Percentiles rank a stretch among this genome's conserved stretches.
phyloP scores from a whole-genome alignment of 306 rosid genomes.

The Cicer chorassanicum region DNA sequence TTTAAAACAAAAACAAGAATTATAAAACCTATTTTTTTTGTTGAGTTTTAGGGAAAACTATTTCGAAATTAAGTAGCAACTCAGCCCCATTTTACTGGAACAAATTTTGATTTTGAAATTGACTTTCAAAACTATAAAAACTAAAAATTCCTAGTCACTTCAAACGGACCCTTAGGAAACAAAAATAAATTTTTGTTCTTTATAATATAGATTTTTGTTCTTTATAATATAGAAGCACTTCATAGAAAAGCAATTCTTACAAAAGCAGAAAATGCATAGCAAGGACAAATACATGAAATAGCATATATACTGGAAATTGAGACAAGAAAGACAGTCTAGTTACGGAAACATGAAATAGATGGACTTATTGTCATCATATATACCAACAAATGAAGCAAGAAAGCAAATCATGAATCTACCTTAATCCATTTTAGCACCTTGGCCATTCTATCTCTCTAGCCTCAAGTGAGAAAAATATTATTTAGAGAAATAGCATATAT shows the following conservation, averaged over 20 bases:
- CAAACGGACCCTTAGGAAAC: background rate
- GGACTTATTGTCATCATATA: conserved; percentile 18
- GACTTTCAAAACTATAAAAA: too few relatives aligned
- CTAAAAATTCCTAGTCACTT: too few relatives aligned
- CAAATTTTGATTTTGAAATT: too few relatives aligned
- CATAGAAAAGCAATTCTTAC: background rate
- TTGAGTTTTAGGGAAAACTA: too few relatives aligned
- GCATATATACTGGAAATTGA: conserved; percentile 15
- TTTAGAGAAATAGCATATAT: background rate
- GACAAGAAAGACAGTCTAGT: conserved; percentile 4
- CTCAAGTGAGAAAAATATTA: conserved; percentile 8
- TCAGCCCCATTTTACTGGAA: too few relatives aligned
- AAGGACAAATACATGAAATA: conserved; percentile 24
- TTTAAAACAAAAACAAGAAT: too few relatives aligned
- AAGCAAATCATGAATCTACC: conserved; percentile 14
- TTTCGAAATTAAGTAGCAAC: too few relatives aligned
- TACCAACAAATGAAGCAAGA: conserved; percentile 40
- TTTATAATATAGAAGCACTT: background rate
- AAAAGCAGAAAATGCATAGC: conserved; percentile 18
- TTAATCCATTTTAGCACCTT: background rate
- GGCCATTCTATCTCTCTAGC: background rate
- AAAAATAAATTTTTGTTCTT: conserved; percentile 6
- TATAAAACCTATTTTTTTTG: too few relatives aligned
- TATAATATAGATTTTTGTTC: background rate
- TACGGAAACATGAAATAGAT: conserved; percentile 23